Evolutionary conservation across 1,284 basidiomycete species (phyloP).

Genomic region (Sphaerobolus stellatus): DNA sequence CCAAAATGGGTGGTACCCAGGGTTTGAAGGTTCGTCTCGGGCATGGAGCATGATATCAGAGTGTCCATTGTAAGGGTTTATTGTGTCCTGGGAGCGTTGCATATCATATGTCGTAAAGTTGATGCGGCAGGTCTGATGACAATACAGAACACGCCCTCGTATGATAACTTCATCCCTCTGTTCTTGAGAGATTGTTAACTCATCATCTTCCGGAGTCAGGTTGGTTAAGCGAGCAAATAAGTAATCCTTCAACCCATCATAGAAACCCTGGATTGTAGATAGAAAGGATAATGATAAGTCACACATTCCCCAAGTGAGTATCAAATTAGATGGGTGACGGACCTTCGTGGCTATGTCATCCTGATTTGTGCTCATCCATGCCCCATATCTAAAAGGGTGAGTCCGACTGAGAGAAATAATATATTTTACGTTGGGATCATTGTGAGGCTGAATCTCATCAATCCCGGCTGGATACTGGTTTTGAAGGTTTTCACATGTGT

Average conservation of each 20-base stretch:
- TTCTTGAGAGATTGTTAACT: too few relatives aligned
- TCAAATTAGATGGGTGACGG: background rate
- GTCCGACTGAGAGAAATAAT: background rate
- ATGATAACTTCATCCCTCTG: too few relatives aligned
- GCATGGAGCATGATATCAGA: constrained; percentile 25
- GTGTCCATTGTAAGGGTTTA: constrained; percentile 23
- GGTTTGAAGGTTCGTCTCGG: constrained; percentile 14
- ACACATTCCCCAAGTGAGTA: background rate
- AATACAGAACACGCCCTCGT: too few relatives aligned
- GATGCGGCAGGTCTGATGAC: constrained; percentile 23
- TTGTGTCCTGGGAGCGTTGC: constrained; percentile 30
- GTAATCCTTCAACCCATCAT: constrained; percentile 31
- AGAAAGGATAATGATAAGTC: too few relatives aligned
- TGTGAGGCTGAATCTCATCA: too few relatives aligned
- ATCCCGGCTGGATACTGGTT: too few relatives aligned
- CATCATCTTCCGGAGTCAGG: too few relatives aligned
- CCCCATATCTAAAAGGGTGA: background rate
- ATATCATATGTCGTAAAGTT: constrained; percentile 49
- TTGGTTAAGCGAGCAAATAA: constrained; percentile 26
- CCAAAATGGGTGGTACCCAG: constrained; percentile 28
- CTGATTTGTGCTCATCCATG: background rate
- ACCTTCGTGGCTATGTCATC: background rate
- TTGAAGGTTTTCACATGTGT: too few relatives aligned
- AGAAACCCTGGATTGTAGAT: constrained; percentile 28
- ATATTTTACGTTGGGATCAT: too few relatives aligned